A percentile compares a stretch with the other conserved stretches of the same genome.
phyloP scores from a whole-genome alignment of 2,329 filamentous ascomycete species.

The Colletotrichum zoysiae region DNA sequence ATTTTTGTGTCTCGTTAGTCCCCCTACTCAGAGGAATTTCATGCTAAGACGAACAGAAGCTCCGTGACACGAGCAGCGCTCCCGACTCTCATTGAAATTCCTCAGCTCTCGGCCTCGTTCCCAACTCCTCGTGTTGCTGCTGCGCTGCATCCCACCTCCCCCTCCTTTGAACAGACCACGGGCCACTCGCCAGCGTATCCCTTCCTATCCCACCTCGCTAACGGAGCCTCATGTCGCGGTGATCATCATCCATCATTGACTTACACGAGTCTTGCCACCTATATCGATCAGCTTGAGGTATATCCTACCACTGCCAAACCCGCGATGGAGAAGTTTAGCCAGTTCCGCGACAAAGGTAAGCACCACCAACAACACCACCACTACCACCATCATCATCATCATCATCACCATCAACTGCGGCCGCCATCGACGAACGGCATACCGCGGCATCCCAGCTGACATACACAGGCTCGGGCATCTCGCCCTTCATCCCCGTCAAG shows the following conservation, averaged over 20 bases:
- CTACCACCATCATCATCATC: neutral
- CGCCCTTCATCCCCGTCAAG: conserved; percentile 90
- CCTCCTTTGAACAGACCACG: neutral
- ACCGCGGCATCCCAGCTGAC: neutral
- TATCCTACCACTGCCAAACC: neutral
- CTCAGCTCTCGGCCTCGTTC: neutral
- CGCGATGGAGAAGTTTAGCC: conserved; percentile 92
- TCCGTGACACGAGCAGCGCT: conserved; percentile 16
- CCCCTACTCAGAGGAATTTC: conserved; percentile 23
- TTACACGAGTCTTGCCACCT: conserved; percentile 22
- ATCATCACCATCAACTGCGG: neutral
- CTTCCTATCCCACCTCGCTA: neutral
- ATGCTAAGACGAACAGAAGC: conserved; percentile 5
- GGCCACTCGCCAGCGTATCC: conserved; percentile 23
- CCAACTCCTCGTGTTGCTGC: conserved; percentile 2
- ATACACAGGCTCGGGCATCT: conserved; percentile 84
- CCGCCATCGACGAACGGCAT: neutral
- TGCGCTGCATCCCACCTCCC: neutral
- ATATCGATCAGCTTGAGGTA: neutral
- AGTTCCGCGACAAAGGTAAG: conserved; percentile 89
- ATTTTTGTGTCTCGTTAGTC: conserved; percentile 32
- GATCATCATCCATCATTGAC: conserved; percentile 15
- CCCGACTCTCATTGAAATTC: conserved; percentile 10
- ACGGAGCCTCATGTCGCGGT: conserved; percentile 31
- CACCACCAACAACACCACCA: neutral